Conservation (phyloP, 495 filamentous ascomycete genomes). For the Penicillium soppii region DNA sequence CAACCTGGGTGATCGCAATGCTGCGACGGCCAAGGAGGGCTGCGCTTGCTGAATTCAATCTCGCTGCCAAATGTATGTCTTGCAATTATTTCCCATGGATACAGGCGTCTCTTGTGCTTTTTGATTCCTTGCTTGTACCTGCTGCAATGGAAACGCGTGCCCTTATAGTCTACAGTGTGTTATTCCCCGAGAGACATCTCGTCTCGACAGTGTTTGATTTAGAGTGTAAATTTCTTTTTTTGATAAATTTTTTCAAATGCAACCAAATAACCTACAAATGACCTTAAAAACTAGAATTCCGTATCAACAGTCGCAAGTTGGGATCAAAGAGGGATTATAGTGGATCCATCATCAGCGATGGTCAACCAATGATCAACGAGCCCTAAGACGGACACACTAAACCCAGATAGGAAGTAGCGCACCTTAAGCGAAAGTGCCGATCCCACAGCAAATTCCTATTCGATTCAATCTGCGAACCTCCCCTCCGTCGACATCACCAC, state of each 20-base stretch:
- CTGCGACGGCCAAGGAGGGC: slow-evolving; percentile 74
- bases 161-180: slow-evolving; percentile 14
- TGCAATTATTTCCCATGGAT: slow-evolving; percentile 20
- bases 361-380: slow-evolving; percentile 2
- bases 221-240: slow-evolving; percentile 6
- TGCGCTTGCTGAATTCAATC: slow-evolving; percentile 73
- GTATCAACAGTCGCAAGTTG: too few species aligned
- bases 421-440: slow-evolving; percentile 44
- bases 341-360: background rate
- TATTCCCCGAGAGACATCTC: background rate
- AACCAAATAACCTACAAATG: too few species aligned
- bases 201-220: slow-evolving; percentile 2
- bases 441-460: slow-evolving; percentile 44
- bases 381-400: slow-evolving; percentile 23
- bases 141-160: slow-evolving; percentile 1
- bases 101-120: slow-evolving; percentile 19
- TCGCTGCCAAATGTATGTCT: slow-evolving; percentile 9
- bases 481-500: slow-evolving; percentile 35
- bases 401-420: slow-evolving; percentile 24
- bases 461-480: slow-evolving; percentile 33
- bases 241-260: background rate
- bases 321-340: slow-evolving; percentile 10
- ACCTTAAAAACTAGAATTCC: too few species aligned
- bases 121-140: slow-evolving; percentile 6
- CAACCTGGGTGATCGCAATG: slow-evolving; percentile 42